phyloP scores from a whole-genome alignment of 73 alveolate species.

The Paramecium pentaurelia region DNA sequence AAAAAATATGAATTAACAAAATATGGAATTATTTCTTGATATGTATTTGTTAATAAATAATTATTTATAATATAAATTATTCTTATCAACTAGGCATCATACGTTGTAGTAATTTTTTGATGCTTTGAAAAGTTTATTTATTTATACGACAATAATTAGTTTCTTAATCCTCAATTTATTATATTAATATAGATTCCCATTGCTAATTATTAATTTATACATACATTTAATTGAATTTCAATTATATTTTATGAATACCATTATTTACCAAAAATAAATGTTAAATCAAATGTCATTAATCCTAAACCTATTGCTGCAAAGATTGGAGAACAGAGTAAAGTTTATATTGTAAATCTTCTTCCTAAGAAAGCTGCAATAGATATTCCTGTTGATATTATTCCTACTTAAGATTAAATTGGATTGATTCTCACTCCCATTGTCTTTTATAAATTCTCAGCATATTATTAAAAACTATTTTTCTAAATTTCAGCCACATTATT shows the following conservation, averaged over 20 bases:
- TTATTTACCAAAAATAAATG: background rate
- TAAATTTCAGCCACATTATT: background rate
- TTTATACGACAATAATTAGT: background rate
- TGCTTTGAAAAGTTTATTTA: background rate
- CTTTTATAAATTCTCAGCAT: background rate
- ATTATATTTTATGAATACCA: background rate
- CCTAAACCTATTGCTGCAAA: constrained; percentile 10
- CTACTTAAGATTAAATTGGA: background rate
- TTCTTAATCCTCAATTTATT: background rate
- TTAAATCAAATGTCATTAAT: background rate
- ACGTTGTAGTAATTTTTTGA: background rate
- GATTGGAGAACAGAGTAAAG: background rate
- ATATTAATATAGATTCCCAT: background rate
- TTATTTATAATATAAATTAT: too few species aligned
- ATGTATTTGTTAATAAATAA: too few species aligned
- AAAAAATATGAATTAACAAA: background rate
- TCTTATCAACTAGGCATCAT: background rate
- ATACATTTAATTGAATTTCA: background rate
- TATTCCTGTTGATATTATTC: background rate
- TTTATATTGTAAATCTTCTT: background rate
- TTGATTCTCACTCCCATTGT: background rate
- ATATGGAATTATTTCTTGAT: background rate
- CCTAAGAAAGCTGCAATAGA: background rate
- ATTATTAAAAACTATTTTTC: background rate
- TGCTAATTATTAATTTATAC: background rate